phyloP scores from a whole-genome alignment of 2,329 filamentous ascomycete species.

The Cladosporium sp. region DNA sequence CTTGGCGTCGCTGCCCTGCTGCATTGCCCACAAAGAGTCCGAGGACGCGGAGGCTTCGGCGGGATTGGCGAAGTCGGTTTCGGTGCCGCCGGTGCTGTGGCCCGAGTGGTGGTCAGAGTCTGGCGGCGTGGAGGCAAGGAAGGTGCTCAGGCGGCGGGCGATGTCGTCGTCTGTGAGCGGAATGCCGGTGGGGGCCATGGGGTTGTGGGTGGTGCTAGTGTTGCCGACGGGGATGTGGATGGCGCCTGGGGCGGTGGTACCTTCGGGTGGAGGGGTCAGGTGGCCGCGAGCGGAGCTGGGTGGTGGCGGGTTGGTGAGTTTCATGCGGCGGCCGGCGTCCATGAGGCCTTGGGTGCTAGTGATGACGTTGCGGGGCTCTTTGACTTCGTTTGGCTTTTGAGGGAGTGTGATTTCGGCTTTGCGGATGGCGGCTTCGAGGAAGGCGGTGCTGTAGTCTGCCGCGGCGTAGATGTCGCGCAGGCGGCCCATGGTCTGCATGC shows the following conservation, averaged over 20 bases:
- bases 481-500: conserved; percentile 87
- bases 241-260: neutral
- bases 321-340: conserved; percentile 46
- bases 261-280: conserved; percentile 36
- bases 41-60: neutral
- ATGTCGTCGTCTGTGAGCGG: conserved; percentile 48
- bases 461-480: conserved; percentile 87
- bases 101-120: conserved; percentile 36
- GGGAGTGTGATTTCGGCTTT: conserved; percentile 78
- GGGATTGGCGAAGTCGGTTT: conserved; percentile 14
- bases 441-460: conserved; percentile 93
- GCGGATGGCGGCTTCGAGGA: conserved; percentile 86
- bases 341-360: conserved; percentile 49
- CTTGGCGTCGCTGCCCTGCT: conserved; percentile 3
- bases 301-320: conserved; percentile 27
- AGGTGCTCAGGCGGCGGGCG: conserved; percentile 48
- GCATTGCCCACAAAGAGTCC: conserved; percentile 3
- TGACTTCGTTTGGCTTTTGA: conserved; percentile 34
- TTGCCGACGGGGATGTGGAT: conserved; percentile 3
- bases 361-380: conserved; percentile 36
- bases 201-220: neutral
- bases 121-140: conserved; percentile 53
- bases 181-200: conserved; percentile 20
- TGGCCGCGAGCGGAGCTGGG: conserved; percentile 21
- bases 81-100: conserved; percentile 4